Evolutionary conservation across 1,284 basidiomycete species (phyloP).

Genomic region (Rhodotorula sp.): DNA sequence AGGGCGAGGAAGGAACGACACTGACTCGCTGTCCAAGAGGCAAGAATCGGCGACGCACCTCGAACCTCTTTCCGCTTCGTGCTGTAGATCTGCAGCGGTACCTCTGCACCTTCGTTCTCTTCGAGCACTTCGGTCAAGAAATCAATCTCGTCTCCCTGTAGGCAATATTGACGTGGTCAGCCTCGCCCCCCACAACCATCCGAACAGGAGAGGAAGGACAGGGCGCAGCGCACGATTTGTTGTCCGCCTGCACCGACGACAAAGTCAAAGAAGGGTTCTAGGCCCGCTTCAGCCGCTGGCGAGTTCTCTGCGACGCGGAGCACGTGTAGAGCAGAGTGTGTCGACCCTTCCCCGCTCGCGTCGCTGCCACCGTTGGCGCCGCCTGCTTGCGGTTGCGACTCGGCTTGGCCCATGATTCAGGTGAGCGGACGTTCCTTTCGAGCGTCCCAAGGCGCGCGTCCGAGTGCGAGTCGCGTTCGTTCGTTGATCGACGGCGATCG

Average conservation of each 20-base stretch:
- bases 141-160: constrained; percentile 57
- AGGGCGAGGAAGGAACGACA: not conserved
- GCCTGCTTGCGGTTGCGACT: constrained; percentile 14
- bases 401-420: constrained; percentile 36
- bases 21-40: too few relatives aligned
- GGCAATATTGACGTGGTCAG: too few relatives aligned
- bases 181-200: too few relatives aligned
- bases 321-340: constrained; percentile 36
- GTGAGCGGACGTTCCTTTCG: too few relatives aligned
- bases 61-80: constrained; percentile 79
- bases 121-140: constrained; percentile 79
- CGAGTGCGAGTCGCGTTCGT: too few relatives aligned
- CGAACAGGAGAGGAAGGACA: not conserved
- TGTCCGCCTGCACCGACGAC: constrained; percentile 80
- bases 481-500: too few relatives aligned
- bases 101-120: constrained; percentile 72
- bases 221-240: constrained; percentile 27
- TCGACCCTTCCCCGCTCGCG: constrained; percentile 1
- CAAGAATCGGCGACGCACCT: constrained; percentile 57
- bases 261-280: constrained; percentile 97
- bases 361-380: not conserved
- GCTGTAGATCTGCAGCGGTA: constrained; percentile 85
- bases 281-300: constrained; percentile 52
- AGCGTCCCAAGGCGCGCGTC: too few relatives aligned
- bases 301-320: constrained; percentile 41